Conservation (phyloP, 2,329 filamentous ascomycete genomes). For the Ploettnerulaceae sp. region DNA sequence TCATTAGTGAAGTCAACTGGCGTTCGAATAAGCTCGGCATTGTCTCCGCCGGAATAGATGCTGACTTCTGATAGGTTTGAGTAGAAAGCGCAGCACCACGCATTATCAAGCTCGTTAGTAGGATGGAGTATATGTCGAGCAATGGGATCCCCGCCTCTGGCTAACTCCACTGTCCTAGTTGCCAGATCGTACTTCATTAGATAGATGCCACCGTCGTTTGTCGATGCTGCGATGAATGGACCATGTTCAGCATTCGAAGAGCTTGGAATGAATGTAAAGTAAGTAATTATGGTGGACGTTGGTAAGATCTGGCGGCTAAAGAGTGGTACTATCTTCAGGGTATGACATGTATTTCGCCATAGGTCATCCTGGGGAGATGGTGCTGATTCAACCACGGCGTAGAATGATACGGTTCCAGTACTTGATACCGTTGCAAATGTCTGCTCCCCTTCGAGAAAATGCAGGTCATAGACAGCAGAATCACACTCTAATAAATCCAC, state of each 20-base stretch:
- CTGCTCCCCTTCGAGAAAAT: conserved; percentile 59
- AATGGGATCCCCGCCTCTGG: conserved; percentile 17
- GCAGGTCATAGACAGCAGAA: conserved; percentile 78
- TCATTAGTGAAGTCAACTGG: not conserved
- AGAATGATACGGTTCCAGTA: conserved; percentile 64
- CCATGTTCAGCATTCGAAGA: not conserved
- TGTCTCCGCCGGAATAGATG: conserved; percentile 69
- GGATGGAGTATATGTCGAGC: conserved; percentile 40
- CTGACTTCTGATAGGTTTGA: conserved; percentile 10
- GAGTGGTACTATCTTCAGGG: conserved; percentile 44
- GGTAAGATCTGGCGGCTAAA: conserved; percentile 35
- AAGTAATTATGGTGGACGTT: conserved; percentile 23
- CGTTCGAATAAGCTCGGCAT: conserved; percentile 36
- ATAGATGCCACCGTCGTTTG: conserved; percentile 14
- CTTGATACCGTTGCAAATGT: conserved; percentile 74
- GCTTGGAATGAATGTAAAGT: conserved; percentile 8
- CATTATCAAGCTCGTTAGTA: conserved; percentile 29
- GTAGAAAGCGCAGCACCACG: conserved; percentile 67
- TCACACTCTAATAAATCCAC: conserved; percentile 58
- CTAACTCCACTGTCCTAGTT: conserved; percentile 7
- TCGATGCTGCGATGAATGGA: conserved; percentile 35
- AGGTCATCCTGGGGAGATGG: not conserved
- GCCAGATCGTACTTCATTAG: conserved; percentile 19
- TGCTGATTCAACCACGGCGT: conserved; percentile 41
- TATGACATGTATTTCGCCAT: conserved; percentile 27